A percentile compares a stretch with the other conserved stretches of the same genome.
Conservation (phyloP, 257 asterid genomes). For the Salvia miltiorrhiza region DNA sequence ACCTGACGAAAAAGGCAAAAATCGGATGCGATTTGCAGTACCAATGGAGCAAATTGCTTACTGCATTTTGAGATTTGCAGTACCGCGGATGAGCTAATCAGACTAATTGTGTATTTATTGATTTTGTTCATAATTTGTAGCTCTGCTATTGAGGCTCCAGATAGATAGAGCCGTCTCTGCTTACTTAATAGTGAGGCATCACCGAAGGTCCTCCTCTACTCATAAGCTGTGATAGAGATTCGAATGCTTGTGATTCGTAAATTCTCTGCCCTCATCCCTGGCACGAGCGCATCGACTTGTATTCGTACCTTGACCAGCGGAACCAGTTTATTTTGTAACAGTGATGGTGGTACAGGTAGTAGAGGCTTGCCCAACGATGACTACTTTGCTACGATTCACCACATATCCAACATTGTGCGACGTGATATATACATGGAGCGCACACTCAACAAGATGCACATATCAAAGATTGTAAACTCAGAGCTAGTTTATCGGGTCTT, state of each 20-base stretch:
- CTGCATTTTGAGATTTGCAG: no score
- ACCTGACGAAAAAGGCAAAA: no score
- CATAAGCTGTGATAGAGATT: neutral
- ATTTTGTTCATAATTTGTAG: neutral
- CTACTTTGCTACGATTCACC: constrained; percentile 87
- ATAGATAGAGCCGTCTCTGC: neutral
- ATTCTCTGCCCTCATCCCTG: constrained; percentile 17
- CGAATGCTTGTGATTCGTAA: constrained; percentile 30
- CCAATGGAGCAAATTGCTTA: no score
- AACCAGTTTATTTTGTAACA: constrained; percentile 28
- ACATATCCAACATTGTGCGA: constrained; percentile 89
- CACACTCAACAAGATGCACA: constrained; percentile 83
- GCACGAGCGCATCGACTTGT: constrained; percentile 18
- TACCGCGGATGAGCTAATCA: neutral
- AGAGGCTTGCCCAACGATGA: constrained; percentile 66
- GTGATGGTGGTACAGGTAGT: constrained; percentile 13
- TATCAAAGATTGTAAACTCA: constrained; percentile 67
- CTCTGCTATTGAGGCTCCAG: neutral
- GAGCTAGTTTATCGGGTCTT: constrained; percentile 85
- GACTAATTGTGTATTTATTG: neutral
- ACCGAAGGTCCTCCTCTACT: neutral
- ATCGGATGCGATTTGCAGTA: no score
- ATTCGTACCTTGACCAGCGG: constrained; percentile 28
- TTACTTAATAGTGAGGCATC: neutral
- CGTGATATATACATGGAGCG: constrained; percentile 88